Conservation (phyloP, 345 rosid species). For the Eucalyptus decipiens region DNA sequence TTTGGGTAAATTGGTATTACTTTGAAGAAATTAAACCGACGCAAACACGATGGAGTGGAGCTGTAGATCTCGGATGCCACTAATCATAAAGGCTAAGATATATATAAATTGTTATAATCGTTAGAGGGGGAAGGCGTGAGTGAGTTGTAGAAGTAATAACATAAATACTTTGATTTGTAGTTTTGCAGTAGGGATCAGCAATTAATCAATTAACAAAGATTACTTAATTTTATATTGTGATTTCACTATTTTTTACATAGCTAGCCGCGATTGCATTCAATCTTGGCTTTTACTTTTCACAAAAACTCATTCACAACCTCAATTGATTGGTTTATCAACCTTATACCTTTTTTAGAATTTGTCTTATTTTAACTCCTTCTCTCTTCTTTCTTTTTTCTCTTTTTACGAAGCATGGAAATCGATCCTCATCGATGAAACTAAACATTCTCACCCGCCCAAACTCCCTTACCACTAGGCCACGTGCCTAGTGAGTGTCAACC, state of each 20-base stretch:
- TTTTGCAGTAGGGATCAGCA: not conserved
- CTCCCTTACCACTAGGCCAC: no score
- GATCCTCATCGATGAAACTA: rapidly evolving
- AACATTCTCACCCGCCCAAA: not conserved
- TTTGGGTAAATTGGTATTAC: no score
- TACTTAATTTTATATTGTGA: not conserved
- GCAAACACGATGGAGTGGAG: no score
- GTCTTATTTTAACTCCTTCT: not conserved
- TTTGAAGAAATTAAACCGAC: no score
- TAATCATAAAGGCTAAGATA: not conserved
- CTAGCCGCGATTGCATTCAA: no score
- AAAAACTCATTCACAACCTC: not conserved
- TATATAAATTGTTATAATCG: not conserved
- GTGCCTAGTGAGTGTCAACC: no score
- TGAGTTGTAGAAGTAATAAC: not conserved
- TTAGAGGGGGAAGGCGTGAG: not conserved
- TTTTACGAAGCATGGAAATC: not conserved
- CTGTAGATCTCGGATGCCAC: rapidly evolving
- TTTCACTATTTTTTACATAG: not conserved
- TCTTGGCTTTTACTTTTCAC: not conserved
- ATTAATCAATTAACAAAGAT: not conserved
- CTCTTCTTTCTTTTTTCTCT: no score
- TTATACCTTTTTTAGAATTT: no score
- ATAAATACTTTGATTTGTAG: not conserved
- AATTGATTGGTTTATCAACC: not conserved